Evolutionary conservation across 2,329 filamentous ascomycete genomes (phyloP).

Genomic region (Trichoderma sp.): DNA sequence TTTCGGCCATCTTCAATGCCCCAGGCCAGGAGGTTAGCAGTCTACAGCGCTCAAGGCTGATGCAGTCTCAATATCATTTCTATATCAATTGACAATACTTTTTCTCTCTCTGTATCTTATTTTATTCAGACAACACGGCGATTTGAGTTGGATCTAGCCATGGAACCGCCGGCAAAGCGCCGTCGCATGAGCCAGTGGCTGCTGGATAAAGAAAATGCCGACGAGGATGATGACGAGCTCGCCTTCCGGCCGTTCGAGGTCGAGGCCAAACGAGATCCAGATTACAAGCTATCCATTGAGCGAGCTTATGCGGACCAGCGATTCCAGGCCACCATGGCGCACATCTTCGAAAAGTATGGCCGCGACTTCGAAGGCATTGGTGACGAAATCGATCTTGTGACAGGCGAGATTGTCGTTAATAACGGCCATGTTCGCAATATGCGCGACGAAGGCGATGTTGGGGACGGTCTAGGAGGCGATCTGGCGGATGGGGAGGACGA

Average conservation of each 20-base stretch:
- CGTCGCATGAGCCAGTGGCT: conserved; percentile 49
- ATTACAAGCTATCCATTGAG: conserved; percentile 57
- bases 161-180: conserved; percentile 61
- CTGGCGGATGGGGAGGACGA: conserved; percentile 38
- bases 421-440: conserved; percentile 73
- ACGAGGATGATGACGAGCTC: conserved; percentile 48
- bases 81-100: conserved; percentile 1
- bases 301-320: conserved; percentile 65
- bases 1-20: not conserved
- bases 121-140: not conserved
- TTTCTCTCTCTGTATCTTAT: not conserved
- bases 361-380: conserved; percentile 78
- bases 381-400: conserved; percentile 84
- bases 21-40: not conserved
- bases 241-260: conserved; percentile 47
- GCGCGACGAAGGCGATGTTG: conserved; percentile 55
- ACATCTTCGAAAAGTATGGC: conserved; percentile 85
- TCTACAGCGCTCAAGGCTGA: not conserved
- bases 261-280: conserved; percentile 47
- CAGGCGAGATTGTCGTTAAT: conserved; percentile 79
- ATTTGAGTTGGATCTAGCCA: conserved; percentile 30
- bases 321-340: conserved; percentile 80
- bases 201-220: conserved; percentile 31
- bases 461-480: conserved; percentile 29
- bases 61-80: not conserved